Evolutionary conservation across 257 asterid species (phyloP).

Genomic region (Fraxinus americana): DNA sequence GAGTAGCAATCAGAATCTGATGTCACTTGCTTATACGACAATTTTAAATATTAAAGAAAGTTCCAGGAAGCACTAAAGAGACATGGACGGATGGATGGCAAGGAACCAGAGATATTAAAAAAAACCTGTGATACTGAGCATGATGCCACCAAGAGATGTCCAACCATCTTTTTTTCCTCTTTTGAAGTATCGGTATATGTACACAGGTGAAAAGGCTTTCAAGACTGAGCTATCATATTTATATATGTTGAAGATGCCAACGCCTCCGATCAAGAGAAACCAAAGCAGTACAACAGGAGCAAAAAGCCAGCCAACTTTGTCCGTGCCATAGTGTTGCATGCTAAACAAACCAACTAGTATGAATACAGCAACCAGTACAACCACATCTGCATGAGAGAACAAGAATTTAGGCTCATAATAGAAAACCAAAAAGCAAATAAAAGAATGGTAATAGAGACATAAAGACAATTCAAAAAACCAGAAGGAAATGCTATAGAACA

Average conservation of each 20-base stretch:
- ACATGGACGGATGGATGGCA: slow-evolving; percentile 10
- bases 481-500: too few species aligned
- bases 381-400: slow-evolving; percentile 56
- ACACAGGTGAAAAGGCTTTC: slow-evolving; percentile 83
- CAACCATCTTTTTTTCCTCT: slow-evolving; percentile 62
- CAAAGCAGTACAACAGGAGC: slow-evolving; percentile 92
- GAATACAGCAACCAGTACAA: slow-evolving; percentile 79
- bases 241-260: slow-evolving; percentile 82
- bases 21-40: background rate
- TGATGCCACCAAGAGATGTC: slow-evolving; percentile 93
- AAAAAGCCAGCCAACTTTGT: slow-evolving; percentile 95
- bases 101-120: background rate
- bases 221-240: slow-evolving; percentile 77
- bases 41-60: background rate
- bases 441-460: background rate
- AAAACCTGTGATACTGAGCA: slow-evolving; percentile 97
- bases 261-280: slow-evolving; percentile 92
- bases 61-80: background rate
- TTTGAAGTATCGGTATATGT: slow-evolving; percentile 69
- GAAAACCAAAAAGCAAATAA: slow-evolving; percentile 16
- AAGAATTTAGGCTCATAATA: too few species aligned
- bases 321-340: slow-evolving; percentile 96
- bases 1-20: slow-evolving; percentile 20
- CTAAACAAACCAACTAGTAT: slow-evolving; percentile 90
- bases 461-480: background rate